Evolutionary conservation across 257 asterid species (phyloP).

Genomic region (Solanum stenotomum): DNA sequence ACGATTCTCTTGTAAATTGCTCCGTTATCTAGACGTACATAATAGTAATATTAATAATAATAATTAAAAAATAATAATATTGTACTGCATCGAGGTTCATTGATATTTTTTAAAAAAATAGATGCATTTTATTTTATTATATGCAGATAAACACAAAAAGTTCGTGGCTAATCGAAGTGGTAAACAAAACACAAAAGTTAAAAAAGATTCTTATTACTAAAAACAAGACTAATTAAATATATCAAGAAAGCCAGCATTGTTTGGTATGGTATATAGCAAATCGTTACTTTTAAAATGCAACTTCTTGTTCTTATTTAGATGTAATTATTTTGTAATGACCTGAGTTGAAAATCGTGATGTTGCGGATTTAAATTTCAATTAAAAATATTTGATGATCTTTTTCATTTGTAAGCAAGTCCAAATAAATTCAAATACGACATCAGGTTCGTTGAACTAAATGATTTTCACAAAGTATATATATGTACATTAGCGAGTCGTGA

Average conservation of each 20-base stretch:
- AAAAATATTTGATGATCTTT: neutral
- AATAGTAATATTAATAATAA: neutral
- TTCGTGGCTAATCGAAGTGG: neutral
- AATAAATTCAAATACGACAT: neutral
- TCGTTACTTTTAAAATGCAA: neutral
- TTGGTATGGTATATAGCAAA: neutral
- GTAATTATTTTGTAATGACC: neutral
- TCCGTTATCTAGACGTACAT: neutral
- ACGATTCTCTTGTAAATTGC: neutral
- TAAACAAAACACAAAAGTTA: neutral
- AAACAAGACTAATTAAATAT: neutral
- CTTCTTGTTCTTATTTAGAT: neutral
- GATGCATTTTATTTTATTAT: neutral
- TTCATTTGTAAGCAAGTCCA: neutral
- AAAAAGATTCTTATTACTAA: neutral
- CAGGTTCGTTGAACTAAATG: neutral
- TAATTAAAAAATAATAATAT: neutral
- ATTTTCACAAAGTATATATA: neutral
- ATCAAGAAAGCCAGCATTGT: neutral
- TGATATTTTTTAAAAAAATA: neutral
- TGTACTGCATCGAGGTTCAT: neutral
- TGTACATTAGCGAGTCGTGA: too few species aligned
- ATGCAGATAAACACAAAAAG: neutral
- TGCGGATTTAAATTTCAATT: neutral
- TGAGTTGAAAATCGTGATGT: neutral